Evolutionary conservation across 495 filamentous ascomycete genomes (phyloP), one percentile per base, ranked within the genome.

Genomic region (Immersiella caudata): DNA sequence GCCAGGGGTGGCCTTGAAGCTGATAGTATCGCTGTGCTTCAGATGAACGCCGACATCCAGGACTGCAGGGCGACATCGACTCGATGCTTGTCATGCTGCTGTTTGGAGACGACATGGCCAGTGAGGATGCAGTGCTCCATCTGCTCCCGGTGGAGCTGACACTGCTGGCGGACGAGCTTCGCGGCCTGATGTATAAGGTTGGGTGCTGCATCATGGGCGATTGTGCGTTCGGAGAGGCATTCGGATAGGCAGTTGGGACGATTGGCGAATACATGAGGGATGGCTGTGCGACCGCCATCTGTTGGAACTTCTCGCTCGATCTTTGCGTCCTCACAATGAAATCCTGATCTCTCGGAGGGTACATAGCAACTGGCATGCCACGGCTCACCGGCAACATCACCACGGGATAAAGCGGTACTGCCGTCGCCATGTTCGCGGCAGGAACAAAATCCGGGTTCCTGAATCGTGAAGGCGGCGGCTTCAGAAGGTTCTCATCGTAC

Each of bases 31-130:
- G 22, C 21, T 65, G 27, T 1, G 69, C 27, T 12, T 0, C 16
- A 0, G 36, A 35, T 0, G 25, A 33, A 12, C 62, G 54, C 26
- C 26, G 65, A 21, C 36, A 62, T 14, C 61, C 66, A 1, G 70
- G 57, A 40, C 60, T 68, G 35, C 29, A 63, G 68, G 76, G 21
- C 29, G 68, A 62, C 33, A 73, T 74, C 4, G 78, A 80, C 11
- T 82, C 81, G 71, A 80, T 65, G 62, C 79, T 82, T 24, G 80
- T 80, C 55, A 72, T 76, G 69, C 78, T 83, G 66, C 71, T 75
- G 63, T 73, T 77, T n/a, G 65, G 24, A 3, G 74, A 76, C 0
- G 66, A 59, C 55, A 25, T 68, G 29, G 71, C 75, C 9, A 65
- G 51, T 18, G 75, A 73, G 18, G 67, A 56, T 12, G 76, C 77